Conservation (phyloP, 371 early-diverging fungal genomes). For the Mucor irregularis region DNA sequence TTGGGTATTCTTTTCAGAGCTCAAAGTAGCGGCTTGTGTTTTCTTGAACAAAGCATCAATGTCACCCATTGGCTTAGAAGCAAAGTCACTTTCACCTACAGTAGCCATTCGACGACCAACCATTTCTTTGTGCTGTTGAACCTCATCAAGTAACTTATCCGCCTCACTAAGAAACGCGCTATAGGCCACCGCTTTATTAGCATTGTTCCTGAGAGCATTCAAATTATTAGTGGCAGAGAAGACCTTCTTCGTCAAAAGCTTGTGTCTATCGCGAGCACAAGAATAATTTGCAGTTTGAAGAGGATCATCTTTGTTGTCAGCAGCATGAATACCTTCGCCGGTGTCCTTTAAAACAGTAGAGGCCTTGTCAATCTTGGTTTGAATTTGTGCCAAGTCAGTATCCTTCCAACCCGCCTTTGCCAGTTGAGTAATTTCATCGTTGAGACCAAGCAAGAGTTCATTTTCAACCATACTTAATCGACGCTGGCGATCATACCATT, state of each 20-base stretch:
- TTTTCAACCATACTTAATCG: conserved; percentile 29
- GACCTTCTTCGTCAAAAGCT: conserved; percentile 17
- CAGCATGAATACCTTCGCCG: conserved; percentile 21
- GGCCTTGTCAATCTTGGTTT: conserved; percentile 27
- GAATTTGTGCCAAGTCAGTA: conserved; percentile 16
- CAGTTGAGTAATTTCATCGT: conserved; percentile 30
- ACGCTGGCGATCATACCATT: conserved; percentile 46
- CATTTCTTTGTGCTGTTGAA: conserved; percentile 30
- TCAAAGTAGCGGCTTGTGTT: conserved; percentile 12
- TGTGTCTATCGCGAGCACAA: conserved; percentile 41
- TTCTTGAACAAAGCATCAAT: conserved; percentile 24
- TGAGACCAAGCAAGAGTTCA: conserved; percentile 22
- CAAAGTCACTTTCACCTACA: conserved; percentile 26
- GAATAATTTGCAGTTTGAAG: conserved; percentile 48
- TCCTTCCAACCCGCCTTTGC: conserved; percentile 25
- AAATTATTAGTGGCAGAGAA: conserved; percentile 19
- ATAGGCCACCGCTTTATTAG: conserved; percentile 33
- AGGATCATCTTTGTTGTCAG: conserved; percentile 34
- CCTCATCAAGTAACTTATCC: conserved; percentile 20
- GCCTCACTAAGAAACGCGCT: conserved; percentile 29
- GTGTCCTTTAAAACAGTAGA: conserved; percentile 20
- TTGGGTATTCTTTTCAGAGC: conserved; percentile 23
- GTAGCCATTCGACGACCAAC: conserved; percentile 29
- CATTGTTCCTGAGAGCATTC: conserved; percentile 27
- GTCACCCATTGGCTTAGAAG: conserved; percentile 9